Percentiles rank a stretch among this genome's conserved stretches.
These are phyloP conservation scores for Hysterium pulicare DNA, from an alignment of 2,329 filamentous ascomycete species.

Conservation along the genomic window DNA sequence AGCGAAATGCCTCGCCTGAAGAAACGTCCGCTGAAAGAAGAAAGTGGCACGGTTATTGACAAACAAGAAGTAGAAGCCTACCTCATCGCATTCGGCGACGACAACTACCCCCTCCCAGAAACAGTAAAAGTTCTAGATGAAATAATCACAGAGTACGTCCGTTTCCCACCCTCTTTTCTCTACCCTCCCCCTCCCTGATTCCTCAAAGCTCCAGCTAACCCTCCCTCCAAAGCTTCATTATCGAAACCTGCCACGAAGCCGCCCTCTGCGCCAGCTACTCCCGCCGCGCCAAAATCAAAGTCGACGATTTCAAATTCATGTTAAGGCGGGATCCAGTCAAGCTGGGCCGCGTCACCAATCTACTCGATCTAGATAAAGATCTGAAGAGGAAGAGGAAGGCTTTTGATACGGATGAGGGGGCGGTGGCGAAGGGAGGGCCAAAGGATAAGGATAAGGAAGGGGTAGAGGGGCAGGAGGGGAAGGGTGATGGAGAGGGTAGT, in stretches of 20 bases:
- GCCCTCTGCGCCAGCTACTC: slow-evolving; percentile 81
- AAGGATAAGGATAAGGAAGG: slow-evolving; percentile 38
- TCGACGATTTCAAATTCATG: slow-evolving; percentile 96
- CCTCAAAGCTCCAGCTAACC: neutral
- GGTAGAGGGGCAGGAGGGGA: slow-evolving; percentile 28
- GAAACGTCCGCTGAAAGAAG: no score
- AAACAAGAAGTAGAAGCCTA: slow-evolving; percentile 61
- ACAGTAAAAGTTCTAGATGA: slow-evolving; percentile 88
- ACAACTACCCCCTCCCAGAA: slow-evolving; percentile 71
- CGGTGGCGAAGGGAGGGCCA: slow-evolving; percentile 54
- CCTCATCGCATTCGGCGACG: slow-evolving; percentile 78
- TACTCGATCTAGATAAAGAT: slow-evolving; percentile 82
- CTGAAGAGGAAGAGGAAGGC: slow-evolving; percentile 80
- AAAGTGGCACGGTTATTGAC: neutral
- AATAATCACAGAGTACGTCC: slow-evolving; percentile 72
- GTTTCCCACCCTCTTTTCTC: neutral
- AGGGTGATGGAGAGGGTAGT: slow-evolving; percentile 16
- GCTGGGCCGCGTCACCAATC: slow-evolving; percentile 83
- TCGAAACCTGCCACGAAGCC: slow-evolving; percentile 87
- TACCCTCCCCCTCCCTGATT: neutral
- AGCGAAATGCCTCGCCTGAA: no score
- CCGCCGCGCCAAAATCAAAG: slow-evolving; percentile 93
- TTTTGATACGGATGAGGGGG: slow-evolving; percentile 65
- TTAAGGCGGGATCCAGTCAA: slow-evolving; percentile 81
- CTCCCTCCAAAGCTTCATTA: slow-evolving; percentile 62